Evolutionary conservation across 2,329 filamentous ascomycete species (phyloP).

Genomic region (Cladorrhinum sp.): DNA sequence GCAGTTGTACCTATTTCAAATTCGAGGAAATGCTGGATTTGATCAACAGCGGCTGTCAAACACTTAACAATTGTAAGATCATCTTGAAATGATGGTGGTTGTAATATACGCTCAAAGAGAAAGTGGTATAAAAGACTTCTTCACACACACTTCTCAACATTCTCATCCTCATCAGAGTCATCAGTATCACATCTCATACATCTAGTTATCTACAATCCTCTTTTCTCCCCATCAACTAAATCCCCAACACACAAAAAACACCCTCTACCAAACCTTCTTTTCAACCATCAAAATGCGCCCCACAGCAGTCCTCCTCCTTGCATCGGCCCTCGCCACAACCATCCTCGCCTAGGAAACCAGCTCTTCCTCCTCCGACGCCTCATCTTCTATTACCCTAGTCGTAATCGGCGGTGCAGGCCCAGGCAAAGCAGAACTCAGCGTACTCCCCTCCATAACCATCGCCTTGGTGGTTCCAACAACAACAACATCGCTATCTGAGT

Average conservation of each 20-base stretch:
- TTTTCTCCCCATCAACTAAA: not conserved
- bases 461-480: not conserved
- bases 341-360: not conserved
- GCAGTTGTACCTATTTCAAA: no score
- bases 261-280: not conserved
- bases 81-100: not conserved
- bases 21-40: no score
- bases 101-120: not conserved
- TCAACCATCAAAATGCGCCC: not conserved
- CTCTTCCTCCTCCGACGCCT: not conserved
- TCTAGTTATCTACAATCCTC: no score
- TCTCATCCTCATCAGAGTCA: no score
- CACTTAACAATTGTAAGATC: no score
- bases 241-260: not conserved
- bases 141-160: not conserved
- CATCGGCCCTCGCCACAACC: not conserved
- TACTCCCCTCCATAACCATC: not conserved
- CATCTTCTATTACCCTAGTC: not conserved
- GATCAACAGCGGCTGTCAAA: no score
- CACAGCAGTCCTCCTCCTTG: not conserved
- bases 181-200: no score
- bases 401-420: not conserved
- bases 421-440: not conserved
- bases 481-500: not conserved
- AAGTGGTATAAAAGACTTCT: not conserved